Conservation (phyloP, 31 red algal species). For the Odonthalia washingtoniensis region DNA sequence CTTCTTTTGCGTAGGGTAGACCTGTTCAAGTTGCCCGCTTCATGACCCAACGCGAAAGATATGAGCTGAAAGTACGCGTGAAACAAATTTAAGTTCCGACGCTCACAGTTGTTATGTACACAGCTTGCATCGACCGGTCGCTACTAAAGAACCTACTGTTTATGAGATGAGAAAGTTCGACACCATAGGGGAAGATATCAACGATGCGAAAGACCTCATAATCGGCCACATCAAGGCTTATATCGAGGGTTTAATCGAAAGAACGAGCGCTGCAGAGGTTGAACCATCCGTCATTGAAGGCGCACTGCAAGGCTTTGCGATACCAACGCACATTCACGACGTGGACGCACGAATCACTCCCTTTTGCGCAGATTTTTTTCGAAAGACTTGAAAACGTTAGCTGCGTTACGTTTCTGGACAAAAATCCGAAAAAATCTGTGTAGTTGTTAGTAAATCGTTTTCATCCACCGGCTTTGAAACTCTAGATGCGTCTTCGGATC, state of each 20-base stretch:
- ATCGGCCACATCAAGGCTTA: not conserved
- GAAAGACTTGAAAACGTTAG: constrained; percentile 31
- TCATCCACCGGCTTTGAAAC: not conserved
- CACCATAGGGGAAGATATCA: not conserved
- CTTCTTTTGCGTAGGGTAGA: not conserved
- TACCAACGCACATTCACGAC: constrained; percentile 21
- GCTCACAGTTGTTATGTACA: not conserved
- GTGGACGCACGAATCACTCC: not conserved
- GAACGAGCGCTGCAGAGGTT: too few relatives aligned
- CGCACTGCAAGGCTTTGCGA: constrained; percentile 16
- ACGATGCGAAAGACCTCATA: not conserved
- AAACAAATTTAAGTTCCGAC: not conserved
- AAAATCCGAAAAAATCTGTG: constrained; percentile 33
- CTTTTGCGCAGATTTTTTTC: not conserved
- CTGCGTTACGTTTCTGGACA: not conserved
- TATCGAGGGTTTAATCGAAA: too few relatives aligned
- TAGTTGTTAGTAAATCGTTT: not conserved
- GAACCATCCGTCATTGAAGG: constrained; percentile 21
- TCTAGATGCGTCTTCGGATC: constrained; percentile 36
- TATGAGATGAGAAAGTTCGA: constrained; percentile 34
- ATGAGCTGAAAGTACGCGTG: not conserved
- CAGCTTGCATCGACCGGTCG: constrained; percentile 13
- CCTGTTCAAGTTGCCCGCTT: not conserved
- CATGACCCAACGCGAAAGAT: not conserved
- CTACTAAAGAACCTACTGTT: constrained; percentile 20